These are phyloP conservation scores for Mrakia gelida DNA, from an alignment of 768 basidiomycete genomes.

Conservation along the genomic window DNA sequence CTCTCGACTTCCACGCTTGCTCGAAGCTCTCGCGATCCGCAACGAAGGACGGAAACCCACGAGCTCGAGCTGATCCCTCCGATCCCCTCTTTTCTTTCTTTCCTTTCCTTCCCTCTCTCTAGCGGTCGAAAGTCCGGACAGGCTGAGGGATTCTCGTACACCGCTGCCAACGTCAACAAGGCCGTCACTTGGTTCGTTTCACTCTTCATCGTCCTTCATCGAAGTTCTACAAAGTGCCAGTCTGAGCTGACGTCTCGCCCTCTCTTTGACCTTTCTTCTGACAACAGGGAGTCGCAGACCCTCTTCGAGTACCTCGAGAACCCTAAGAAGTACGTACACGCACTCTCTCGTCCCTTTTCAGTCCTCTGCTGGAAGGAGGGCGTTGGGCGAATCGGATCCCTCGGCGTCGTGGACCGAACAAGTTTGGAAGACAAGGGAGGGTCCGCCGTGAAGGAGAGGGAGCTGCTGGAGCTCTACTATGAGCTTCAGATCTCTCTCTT, in stretches of 20 bases:
- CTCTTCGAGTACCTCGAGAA: conserved; percentile 33
- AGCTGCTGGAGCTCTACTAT: background rate
- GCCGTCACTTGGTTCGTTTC: conserved; percentile 63
- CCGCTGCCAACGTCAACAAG: conserved; percentile 93
- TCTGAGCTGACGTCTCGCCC: background rate
- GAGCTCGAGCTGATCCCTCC: background rate
- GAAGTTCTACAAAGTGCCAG: background rate
- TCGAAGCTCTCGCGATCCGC: background rate
- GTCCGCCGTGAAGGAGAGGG: background rate
- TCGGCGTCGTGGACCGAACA: background rate
- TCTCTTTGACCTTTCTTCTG: background rate
- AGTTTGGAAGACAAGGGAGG: background rate
- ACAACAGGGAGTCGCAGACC: conserved; percentile 57
- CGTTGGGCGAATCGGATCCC: background rate
- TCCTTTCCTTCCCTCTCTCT: background rate
- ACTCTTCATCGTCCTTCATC: conserved; percentile 7
- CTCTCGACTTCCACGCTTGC: background rate
- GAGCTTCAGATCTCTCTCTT: background rate
- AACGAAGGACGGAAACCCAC: background rate
- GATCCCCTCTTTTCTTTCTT: background rate
- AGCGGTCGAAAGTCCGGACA: conserved; percentile 61
- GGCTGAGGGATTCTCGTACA: conserved; percentile 81
- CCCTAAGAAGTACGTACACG: conserved; percentile 23
- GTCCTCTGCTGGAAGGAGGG: background rate
- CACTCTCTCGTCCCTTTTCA: background rate